A percentile compares a stretch with the other conserved stretches of the same genome.
phyloP scores from a whole-genome alignment of 2,329 filamentous ascomycete species.

The Periconia digitata region DNA sequence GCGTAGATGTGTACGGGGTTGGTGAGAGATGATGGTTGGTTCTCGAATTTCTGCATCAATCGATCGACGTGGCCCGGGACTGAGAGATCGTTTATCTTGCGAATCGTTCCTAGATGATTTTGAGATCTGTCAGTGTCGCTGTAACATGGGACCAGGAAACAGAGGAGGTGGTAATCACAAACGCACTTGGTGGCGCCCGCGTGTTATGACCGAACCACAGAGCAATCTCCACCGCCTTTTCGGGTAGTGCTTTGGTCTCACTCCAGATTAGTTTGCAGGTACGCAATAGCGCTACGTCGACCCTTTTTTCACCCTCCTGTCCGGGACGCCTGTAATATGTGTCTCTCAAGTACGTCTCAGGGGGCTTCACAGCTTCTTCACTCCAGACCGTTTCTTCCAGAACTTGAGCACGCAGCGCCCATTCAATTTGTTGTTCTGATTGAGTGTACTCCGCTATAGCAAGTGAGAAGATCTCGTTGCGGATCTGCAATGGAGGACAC shows the following conservation, averaged over 20 bases:
- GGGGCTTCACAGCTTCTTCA: constrained; percentile 8
- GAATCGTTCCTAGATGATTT: too few species aligned
- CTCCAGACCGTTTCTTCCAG: too few species aligned
- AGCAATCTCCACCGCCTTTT: constrained; percentile 7
- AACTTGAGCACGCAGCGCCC: too few species aligned
- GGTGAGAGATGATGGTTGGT: not conserved
- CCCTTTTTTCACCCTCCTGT: constrained; percentile 25
- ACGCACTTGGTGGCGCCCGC: not conserved
- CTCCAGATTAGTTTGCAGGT: constrained; percentile 39
- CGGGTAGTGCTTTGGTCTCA: constrained; percentile 34
- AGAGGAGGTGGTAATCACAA: not conserved
- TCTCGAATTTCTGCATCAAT: not conserved
- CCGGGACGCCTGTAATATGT: constrained; percentile 16
- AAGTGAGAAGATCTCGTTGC: constrained; percentile 23
- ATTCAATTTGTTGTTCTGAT: too few species aligned
- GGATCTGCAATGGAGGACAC: too few species aligned
- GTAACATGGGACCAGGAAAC: not conserved
- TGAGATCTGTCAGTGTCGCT: not conserved
- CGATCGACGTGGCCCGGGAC: not conserved
- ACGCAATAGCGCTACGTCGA: constrained; percentile 30
- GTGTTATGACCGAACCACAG: not conserved
- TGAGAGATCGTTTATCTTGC: not conserved
- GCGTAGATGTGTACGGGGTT: constrained; percentile 4
- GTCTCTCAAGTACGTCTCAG: not conserved
- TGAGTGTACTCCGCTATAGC: constrained; percentile 16